A percentile compares a stretch with the other conserved stretches of the same genome.
phyloP scores from a whole-genome alignment of 768 basidiomycete genomes.

The Trametes meyenii region DNA sequence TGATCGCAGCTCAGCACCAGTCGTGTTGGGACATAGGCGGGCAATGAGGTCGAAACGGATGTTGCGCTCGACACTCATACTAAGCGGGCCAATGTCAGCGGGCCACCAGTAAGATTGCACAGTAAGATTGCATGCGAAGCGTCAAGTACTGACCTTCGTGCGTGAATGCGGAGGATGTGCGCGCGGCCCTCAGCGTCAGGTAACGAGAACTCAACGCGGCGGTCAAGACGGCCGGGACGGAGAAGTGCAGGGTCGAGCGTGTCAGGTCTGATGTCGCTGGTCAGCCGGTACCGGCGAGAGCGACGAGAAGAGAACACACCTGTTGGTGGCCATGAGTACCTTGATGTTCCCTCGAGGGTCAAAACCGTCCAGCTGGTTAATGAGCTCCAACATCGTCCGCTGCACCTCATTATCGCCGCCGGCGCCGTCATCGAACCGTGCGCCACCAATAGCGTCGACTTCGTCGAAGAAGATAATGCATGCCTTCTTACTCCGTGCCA shows the following conservation, averaged over 20 bases:
- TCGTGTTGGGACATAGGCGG: constrained; percentile 95
- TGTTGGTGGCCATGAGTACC: constrained; percentile 98
- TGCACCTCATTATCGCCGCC: constrained; percentile 99
- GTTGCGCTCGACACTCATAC: constrained; percentile 96
- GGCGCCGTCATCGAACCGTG: constrained; percentile 96
- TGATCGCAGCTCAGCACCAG: constrained; percentile 95
- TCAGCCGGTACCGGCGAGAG: not conserved
- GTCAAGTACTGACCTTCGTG: constrained; percentile 64
- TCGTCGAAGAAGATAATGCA: constrained; percentile 99
- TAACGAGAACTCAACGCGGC: constrained; percentile 94
- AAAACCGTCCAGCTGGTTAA: constrained; percentile 98
- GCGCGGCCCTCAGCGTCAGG: constrained; percentile 96
- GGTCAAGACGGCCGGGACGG: constrained; percentile 93
- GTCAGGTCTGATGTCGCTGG: constrained; percentile 70
- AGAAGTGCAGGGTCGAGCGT: constrained; percentile 96
- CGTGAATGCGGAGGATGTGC: constrained; percentile 96
- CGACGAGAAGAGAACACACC: constrained; percentile 48
- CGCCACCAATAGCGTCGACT: constrained; percentile 97
- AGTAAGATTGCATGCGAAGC: not conserved
- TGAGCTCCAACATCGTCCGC: constrained; percentile 97
- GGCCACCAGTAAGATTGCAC: not conserved
- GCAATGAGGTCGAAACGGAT: constrained; percentile 98
- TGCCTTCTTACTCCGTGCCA: constrained; percentile 98
- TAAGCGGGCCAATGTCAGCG: constrained; percentile 35
- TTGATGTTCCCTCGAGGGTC: constrained; percentile 99